Percentiles rank a stretch among this genome's conserved stretches.
Conservation (phyloP, 1,139 yeast species). For the Zygosaccharomyces sapae region DNA sequence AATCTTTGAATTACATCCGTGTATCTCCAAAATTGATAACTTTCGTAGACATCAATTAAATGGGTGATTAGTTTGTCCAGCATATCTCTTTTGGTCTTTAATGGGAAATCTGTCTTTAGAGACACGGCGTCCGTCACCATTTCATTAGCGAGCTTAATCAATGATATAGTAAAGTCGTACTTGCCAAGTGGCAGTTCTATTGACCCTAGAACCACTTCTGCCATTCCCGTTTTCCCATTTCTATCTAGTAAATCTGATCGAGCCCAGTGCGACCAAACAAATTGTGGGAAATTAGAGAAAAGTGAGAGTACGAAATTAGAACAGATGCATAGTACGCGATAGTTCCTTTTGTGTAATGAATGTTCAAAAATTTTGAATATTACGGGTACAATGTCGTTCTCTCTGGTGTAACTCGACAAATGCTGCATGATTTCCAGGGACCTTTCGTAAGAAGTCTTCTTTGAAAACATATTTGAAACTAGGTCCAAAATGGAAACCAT, state of each 20-base stretch:
- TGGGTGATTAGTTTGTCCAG: constrained; percentile 55
- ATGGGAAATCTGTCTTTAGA: constrained; percentile 40
- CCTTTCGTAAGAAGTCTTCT: constrained; percentile 41
- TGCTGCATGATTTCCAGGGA: constrained; percentile 44
- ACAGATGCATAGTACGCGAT: constrained; percentile 46
- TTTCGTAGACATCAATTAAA: constrained; percentile 65
- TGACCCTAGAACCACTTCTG: constrained; percentile 61
- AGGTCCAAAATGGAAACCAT: constrained; percentile 51
- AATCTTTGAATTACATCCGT: constrained; percentile 52
- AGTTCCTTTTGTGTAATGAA: constrained; percentile 54
- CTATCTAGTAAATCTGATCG: constrained; percentile 62
- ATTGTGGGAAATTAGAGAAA: constrained; percentile 49
- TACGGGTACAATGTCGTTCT: constrained; percentile 66
- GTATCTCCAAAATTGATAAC: constrained; percentile 69
- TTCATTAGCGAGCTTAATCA: constrained; percentile 52
- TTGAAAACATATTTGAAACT: constrained; percentile 46
- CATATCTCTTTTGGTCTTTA: constrained; percentile 50
- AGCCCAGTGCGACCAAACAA: constrained; percentile 77
- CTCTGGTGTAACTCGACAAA: constrained; percentile 57
- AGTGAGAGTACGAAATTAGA: constrained; percentile 50
- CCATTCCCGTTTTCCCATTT: constrained; percentile 67
- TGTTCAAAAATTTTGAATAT: constrained; percentile 65
- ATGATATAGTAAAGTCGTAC: constrained; percentile 57
- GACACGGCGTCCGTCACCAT: constrained; percentile 54
- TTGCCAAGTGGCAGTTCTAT: constrained; percentile 68